Conservation (phyloP, 208 protist genomes). For the Acanthamoeba castellanii region DNA sequence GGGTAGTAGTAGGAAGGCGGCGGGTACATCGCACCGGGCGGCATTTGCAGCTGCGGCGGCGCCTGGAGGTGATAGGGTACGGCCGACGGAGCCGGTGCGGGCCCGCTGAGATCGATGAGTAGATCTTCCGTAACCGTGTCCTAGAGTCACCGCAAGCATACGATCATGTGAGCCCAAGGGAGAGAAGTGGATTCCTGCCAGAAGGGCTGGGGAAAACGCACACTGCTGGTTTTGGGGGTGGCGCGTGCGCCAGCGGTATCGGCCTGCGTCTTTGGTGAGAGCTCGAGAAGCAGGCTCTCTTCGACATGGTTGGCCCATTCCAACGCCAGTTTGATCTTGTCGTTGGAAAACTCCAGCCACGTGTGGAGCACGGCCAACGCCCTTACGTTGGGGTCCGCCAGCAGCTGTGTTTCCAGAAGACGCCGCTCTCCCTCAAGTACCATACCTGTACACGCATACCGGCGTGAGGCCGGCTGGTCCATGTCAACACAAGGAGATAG, state of each 20-base stretch:
- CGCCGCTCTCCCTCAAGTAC: not conserved
- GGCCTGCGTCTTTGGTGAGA: not conserved
- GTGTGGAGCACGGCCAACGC: slow-evolving; percentile 4
- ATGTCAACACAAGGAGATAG: not conserved
- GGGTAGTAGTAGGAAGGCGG: not conserved
- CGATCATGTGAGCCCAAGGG: not conserved
- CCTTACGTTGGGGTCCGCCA: not conserved
- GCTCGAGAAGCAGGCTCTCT: not conserved
- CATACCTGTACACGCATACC: not conserved
- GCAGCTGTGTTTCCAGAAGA: not conserved
- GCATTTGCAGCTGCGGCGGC: not conserved
- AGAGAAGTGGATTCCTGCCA: not conserved
- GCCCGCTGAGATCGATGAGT: not conserved
- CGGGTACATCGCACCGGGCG: not conserved
- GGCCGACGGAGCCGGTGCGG: not conserved
- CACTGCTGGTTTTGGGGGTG: not conserved
- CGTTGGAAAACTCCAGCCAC: not conserved
- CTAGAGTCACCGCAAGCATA: not conserved
- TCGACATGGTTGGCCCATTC: slow-evolving; percentile 27
- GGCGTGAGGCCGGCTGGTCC: not conserved
- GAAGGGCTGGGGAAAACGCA: too few relatives aligned
- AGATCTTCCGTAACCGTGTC: not conserved
- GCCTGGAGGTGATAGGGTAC: not conserved
- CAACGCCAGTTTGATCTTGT: not conserved
- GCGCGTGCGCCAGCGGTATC: not conserved